These are phyloP conservation scores for Entomortierella beljakovae DNA, from an alignment of 192 early-diverging fungal species.

Conservation along the genomic window DNA sequence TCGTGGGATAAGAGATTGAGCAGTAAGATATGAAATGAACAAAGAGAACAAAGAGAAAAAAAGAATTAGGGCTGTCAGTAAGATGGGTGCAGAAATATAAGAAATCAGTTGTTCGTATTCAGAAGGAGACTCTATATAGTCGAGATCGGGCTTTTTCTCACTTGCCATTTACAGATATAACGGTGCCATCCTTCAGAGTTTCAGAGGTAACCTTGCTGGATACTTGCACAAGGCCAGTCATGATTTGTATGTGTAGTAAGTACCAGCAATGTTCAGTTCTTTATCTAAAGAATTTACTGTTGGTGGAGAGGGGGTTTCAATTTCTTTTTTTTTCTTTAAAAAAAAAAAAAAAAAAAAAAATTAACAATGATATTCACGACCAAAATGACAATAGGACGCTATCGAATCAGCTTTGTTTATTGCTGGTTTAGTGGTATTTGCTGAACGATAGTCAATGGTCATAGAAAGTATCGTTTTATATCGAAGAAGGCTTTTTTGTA, in stretches of 20 bases:
- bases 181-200: constrained; percentile 28
- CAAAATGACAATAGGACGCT: too few species aligned
- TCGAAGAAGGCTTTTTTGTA: too few species aligned
- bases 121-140: background rate
- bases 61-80: background rate
- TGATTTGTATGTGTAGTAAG: background rate
- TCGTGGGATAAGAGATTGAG: background rate
- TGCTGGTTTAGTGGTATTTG: too few species aligned
- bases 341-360: too few species aligned
- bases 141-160: background rate
- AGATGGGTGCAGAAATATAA: background rate
- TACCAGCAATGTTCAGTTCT: background rate
- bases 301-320: too few species aligned
- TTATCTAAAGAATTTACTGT: too few species aligned
- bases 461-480: too few species aligned
- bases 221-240: constrained; percentile 29
- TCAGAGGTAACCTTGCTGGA: constrained; percentile 22
- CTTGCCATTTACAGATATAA: constrained; percentile 49
- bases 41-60: background rate
- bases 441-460: too few species aligned
- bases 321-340: background rate
- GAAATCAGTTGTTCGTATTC: background rate
- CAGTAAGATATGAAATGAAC: background rate
- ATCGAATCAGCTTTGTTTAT: too few species aligned
- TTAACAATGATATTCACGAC: too few species aligned